Base-by-base conservation (phyloP, 306 rosid genomes). In the Ammopiptanthus mongolicus region DNA sequence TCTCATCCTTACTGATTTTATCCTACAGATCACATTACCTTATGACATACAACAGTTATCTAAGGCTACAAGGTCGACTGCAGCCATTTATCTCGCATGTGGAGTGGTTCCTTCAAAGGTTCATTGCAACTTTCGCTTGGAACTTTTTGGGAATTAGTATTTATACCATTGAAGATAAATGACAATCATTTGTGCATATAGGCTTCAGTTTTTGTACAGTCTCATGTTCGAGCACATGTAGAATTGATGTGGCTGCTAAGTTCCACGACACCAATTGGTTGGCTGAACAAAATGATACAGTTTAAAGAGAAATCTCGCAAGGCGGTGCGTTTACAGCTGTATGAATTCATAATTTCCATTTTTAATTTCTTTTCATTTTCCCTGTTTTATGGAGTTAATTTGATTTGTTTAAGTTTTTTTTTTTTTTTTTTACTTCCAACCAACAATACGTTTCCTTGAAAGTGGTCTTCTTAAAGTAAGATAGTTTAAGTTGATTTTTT, bases 131-230 rank as follows among this genome's bases (percentile, higher is more conserved):
- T 69, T 44, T 74, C 29, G 42, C 60, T 78, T 33, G 8, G 1
- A 56, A 37, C 21, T 71, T 55, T 81, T 62, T 65, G 8, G 57
- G 48, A 60, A 67, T 42, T 56, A 48, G 28, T 73, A 67, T 55
- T 74, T 72, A 13, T 60, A 34, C 46, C 73, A 51, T 9, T 60
- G 68, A 52, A 58, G 18, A 81, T 76, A 51, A 65, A 34, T 67
- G 80, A 12, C 66, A 65, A 78, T 73, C 9, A 22, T 75, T 78
- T 85, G 74, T 63, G 61, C 59, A 8, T 78, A 72, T 84, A 94
- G 98, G 98, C 97, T 39, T 91, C 97, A 75, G 93, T 95, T 53
- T 95, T 95, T 76, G 97, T 87, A 44, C 98, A 95, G 87, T 95
- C 98, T 78, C 98, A 91, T 82, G 98, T 95, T 57, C 96, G 88